Evolutionary conservation across 129 eudicot genomes (phyloP).

Genomic region (Helianthus tuberosus): DNA sequence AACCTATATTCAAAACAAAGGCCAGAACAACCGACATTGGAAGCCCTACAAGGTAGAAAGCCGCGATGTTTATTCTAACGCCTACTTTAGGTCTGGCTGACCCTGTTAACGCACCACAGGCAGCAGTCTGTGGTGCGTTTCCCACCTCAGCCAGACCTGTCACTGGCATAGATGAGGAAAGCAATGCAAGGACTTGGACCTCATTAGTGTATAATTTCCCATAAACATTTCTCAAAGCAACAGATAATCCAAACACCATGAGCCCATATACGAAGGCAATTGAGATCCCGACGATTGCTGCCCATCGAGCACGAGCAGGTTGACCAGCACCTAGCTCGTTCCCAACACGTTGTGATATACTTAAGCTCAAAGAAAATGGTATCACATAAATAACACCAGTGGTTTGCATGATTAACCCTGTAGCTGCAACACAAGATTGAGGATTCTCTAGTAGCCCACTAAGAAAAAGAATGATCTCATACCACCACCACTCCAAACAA

Average conservation of each 20-base stretch:
- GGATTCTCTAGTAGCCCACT: conserved; percentile 77
- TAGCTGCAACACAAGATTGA: conserved; percentile 73
- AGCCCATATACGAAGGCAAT: conserved; percentile 52
- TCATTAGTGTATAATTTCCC: conserved; percentile 75
- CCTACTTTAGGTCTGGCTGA: conserved; percentile 83
- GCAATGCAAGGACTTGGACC: conserved; percentile 47
- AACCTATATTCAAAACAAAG: conserved; percentile 61
- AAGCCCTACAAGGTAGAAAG: conserved; percentile 81
- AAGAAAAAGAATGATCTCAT: conserved; percentile 72
- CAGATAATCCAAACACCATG: conserved; percentile 43
- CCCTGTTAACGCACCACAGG: conserved; percentile 74
- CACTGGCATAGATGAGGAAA: conserved; percentile 57
- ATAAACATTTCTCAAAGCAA: conserved; percentile 49
- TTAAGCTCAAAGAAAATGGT: conserved; percentile 62
- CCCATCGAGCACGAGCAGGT: conserved; percentile 52
- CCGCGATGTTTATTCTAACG: conserved; percentile 59
- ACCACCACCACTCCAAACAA: conserved; percentile 99
- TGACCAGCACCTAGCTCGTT: conserved; percentile 78
- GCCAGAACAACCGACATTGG: conserved; percentile 58
- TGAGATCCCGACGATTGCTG: conserved; percentile 49
- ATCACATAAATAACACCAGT: conserved; percentile 65
- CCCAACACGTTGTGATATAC: conserved; percentile 83
- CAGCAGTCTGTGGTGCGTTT: conserved; percentile 81
- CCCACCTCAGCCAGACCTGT: conserved; percentile 79
- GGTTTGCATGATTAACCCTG: conserved; percentile 78